phyloP scores from a whole-genome alignment of 345 rosid genomes.

The Citrus maxima region DNA sequence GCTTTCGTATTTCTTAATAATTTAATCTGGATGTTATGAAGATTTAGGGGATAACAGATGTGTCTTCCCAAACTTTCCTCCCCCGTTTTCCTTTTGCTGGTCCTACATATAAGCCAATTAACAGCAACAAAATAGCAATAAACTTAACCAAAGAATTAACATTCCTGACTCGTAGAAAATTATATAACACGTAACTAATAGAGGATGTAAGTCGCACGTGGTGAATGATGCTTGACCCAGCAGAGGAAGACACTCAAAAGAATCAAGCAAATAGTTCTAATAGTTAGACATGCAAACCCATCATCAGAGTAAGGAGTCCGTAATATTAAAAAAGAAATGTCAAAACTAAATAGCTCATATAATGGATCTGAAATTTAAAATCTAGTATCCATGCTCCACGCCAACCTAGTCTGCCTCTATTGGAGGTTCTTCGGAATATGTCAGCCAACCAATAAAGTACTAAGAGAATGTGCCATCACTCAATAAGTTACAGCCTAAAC shows the following conservation, averaged over 20 bases:
- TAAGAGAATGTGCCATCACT: neutral
- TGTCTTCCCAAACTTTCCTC: constrained; percentile 8
- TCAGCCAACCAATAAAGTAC: neutral
- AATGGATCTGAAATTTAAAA: neutral
- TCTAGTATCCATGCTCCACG: neutral
- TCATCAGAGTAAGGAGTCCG: neutral
- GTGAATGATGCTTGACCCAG: neutral
- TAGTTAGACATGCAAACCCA: neutral
- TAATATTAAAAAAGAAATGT: neutral
- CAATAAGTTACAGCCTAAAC: neutral
- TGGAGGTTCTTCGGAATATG: neutral
- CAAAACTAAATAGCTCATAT: neutral
- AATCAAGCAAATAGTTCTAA: neutral
- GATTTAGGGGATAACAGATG: neutral
- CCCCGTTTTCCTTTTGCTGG: constrained; percentile 37
- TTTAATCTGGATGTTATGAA: too few relatives aligned
- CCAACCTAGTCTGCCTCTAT: neutral
- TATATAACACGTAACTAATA: too few relatives aligned
- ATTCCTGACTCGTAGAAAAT: too few relatives aligned
- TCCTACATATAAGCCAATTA: neutral
- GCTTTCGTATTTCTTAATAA: too few relatives aligned
- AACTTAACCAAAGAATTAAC: neutral
- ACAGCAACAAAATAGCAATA: neutral
- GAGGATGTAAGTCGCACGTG: neutral
- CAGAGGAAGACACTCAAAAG: neutral